phyloP scores from a whole-genome alignment of 2,329 filamentous ascomycete species.

The Laburnicola sp. region DNA sequence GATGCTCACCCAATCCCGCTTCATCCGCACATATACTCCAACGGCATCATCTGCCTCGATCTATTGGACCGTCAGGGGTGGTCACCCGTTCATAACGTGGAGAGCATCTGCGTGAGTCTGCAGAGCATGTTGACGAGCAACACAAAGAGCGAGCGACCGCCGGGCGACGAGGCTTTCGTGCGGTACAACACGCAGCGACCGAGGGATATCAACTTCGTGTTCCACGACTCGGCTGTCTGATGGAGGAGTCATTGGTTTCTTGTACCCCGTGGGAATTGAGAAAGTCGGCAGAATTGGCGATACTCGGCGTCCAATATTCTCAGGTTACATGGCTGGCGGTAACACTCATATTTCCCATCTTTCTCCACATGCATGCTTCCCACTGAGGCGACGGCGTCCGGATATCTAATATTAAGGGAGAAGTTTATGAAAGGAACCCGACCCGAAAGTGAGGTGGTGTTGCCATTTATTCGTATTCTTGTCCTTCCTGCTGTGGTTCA shows the following conservation, averaged over 20 bases:
- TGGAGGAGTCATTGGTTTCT: background rate
- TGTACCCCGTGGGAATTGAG: background rate
- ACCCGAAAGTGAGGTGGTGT: background rate
- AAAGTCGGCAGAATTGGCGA: background rate
- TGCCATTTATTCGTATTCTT: no score
- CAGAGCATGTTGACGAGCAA: constrained; percentile 99
- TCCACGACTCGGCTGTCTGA: constrained; percentile 73
- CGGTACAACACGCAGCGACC: constrained; percentile 76
- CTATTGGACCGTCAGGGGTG: constrained; percentile 85
- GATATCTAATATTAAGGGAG: no score
- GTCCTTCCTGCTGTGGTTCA: no score
- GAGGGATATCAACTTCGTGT: constrained; percentile 88
- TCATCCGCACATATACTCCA: constrained; percentile 97
- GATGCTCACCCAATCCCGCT: constrained; percentile 73
- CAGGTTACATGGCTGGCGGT: constrained; percentile 6
- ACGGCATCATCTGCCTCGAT: constrained; percentile 97
- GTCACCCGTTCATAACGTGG: constrained; percentile 96
- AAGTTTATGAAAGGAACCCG: background rate
- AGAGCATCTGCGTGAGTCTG: constrained; percentile 94
- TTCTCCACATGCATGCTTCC: constrained; percentile 1
- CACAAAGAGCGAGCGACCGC: constrained; percentile 84
- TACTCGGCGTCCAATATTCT: background rate
- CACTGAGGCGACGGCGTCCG: background rate
- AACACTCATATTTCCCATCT: constrained; percentile 3
- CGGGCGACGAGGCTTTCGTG: constrained; percentile 89